Evolutionary conservation across 768 basidiomycete species (phyloP).

Genomic region (Antrodiella citrinella): DNA sequence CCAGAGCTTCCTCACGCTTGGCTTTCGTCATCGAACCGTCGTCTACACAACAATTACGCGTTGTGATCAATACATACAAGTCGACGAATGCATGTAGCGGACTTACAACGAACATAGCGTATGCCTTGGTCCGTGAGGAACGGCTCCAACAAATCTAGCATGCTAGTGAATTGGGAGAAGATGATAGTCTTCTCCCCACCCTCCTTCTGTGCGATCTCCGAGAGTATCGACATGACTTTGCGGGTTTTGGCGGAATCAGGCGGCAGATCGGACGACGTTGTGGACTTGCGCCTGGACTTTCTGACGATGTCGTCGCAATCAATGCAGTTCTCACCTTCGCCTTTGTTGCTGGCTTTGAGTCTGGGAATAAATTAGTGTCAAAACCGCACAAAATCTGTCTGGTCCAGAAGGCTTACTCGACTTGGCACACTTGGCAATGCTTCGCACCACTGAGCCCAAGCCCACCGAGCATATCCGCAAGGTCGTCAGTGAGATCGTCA

Average conservation of each 20-base stretch:
- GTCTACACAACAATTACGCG: conserved; percentile 49
- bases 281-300: conserved; percentile 36
- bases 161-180: conserved; percentile 87
- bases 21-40: conserved; percentile 80
- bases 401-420: conserved; percentile 38
- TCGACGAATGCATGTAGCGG: neutral
- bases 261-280: conserved; percentile 33
- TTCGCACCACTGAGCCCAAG: conserved; percentile 49
- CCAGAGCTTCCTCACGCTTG: conserved; percentile 67
- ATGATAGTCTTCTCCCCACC: conserved; percentile 87
- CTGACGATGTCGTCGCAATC: conserved; percentile 50
- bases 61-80: conserved; percentile 5
- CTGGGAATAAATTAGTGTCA: neutral
- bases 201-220: conserved; percentile 49
- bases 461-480: conserved; percentile 65
- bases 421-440: conserved; percentile 77
- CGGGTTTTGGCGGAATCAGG: conserved; percentile 82
- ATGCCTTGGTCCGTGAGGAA: conserved; percentile 67
- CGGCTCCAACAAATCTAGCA: conserved; percentile 81
- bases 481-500: conserved; percentile 62
- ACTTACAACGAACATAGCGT: conserved; percentile 81
- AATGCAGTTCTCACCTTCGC: conserved; percentile 24
- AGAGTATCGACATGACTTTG: conserved; percentile 68
- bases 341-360: conserved; percentile 20
- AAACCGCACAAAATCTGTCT: neutral